Base-by-base conservation (phyloP, 1,284 basidiomycete species). In the Ceratobasidium sp. region DNA sequence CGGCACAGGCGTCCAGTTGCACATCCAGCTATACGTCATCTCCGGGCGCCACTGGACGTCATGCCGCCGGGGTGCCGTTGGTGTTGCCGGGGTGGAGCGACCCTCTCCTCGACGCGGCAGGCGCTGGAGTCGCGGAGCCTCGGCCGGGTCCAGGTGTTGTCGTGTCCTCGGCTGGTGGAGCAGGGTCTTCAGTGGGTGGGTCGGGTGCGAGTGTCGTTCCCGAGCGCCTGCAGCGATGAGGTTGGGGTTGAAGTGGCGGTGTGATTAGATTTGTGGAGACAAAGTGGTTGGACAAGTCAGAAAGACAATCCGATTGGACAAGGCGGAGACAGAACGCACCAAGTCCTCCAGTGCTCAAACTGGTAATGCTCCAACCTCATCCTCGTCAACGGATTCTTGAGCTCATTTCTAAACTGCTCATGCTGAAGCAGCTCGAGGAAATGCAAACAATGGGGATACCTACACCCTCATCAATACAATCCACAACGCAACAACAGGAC, bases 291-390 rank as follows among this genome's bases (percentile, higher is more conserved):
- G n/a, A n/a, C n/a, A n/a, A n/a, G n/a, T n/a, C n/a, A n/a, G n/a
- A n/a, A n/a, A 43, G 20, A 27, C 7, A 25, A 13, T 3, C 7
- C n/a, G n/a, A n/a, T n/a, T 38, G 35, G 38, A 53, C 57, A 50
- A 71, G 22, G 45, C n/a, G n/a, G n/a, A n/a, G 40, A 27, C 52
- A 57, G 54, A 34, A 73, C 81, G 75, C 72, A 88, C 90, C 90
- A 92, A 70, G 90, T 92, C 71, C 90, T 82, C 92, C 92, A 93
- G 73, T 93, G 91, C 75, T 92, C 90, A 73, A 91, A 91, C 74
- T 92, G 90, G 74, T 91, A 90, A 75, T 92, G 90, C 74, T 91
- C 87, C 70, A 93, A 80, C 76, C 85, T 87, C 72, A 92, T 89
- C 72, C 90, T 81, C 80, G 85, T 87, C 71, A 89, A 88, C 73